Conservation (phyloP, 225 moss, liverwort and hornwort genomes). For the Neckera pumila region DNA sequence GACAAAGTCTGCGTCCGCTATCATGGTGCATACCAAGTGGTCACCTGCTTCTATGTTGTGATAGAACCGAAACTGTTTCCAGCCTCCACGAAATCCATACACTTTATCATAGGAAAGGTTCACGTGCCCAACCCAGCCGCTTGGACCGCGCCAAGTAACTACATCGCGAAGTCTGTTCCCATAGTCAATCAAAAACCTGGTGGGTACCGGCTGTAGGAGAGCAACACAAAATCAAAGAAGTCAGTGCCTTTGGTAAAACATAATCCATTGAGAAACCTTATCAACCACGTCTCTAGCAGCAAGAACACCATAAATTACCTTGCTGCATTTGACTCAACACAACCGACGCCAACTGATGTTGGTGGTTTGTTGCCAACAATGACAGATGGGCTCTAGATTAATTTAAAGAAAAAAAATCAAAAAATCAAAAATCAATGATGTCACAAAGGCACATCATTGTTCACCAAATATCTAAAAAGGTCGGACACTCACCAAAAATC, state of each 20-base stretch:
- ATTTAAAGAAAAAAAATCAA: background rate
- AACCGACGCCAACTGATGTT: background rate
- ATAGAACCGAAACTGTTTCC: constrained; percentile 8
- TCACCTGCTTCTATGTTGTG: constrained; percentile 15
- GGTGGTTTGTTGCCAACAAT: background rate
- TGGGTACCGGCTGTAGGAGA: constrained; percentile 1
- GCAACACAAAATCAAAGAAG: background rate
- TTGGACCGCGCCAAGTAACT: constrained; percentile 11
- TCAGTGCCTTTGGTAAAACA: background rate
- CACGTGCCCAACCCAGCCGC: constrained; percentile 14
- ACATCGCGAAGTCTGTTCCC: constrained; percentile 12
- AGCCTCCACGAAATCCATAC: constrained; percentile 20
- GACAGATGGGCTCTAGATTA: background rate
- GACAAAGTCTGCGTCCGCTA: constrained; percentile 4
- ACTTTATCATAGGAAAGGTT: background rate
- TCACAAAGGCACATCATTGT: background rate
- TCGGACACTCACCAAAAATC: constrained; percentile 6
- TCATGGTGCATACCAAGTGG: constrained; percentile 9
- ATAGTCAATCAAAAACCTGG: constrained; percentile 2
- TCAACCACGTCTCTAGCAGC: background rate
- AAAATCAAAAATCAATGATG: too few species aligned
- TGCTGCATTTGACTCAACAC: background rate
- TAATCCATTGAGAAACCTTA: background rate
- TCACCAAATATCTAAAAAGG: background rate
- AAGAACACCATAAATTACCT: background rate